A percentile compares a stretch with the other conserved stretches of the same genome.
phyloP scores from a whole-genome alignment of 345 rosid species.

The Populus alba region DNA sequence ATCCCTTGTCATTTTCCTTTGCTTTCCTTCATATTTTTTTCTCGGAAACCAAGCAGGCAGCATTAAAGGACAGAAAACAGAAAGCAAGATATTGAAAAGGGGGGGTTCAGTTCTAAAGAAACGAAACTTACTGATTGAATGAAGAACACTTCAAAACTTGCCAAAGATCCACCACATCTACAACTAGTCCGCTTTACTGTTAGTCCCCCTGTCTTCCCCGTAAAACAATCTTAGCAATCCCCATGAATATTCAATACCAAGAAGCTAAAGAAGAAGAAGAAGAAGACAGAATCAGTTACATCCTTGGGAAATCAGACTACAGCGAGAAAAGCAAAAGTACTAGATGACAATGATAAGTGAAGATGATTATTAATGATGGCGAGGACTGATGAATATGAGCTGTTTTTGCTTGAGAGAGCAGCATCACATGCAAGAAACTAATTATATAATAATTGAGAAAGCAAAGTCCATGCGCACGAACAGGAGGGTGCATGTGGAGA shows the following conservation, averaged over 20 bases:
- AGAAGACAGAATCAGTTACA: not conserved
- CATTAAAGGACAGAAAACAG: not conserved
- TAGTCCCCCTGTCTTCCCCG: not conserved
- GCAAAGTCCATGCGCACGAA: constrained; percentile 21
- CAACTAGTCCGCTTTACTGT: not conserved
- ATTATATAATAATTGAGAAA: constrained; percentile 16
- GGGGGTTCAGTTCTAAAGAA: not conserved
- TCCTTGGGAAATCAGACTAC: not conserved
- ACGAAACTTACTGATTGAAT: not conserved
- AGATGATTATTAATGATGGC: constrained; percentile 10
- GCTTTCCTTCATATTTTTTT: not conserved
- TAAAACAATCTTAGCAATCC: not conserved
- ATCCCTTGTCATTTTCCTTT: not conserved
- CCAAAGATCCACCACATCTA: not conserved
- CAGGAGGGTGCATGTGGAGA: constrained; percentile 37
- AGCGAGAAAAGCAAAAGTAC: not conserved
- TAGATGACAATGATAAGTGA: constrained; percentile 11
- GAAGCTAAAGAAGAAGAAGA: not conserved
- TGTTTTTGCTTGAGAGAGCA: constrained; percentile 44
- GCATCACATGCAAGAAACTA: constrained; percentile 36
- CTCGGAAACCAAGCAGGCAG: constrained; percentile 11
- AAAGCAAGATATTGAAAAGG: not conserved
- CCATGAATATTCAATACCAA: not conserved
- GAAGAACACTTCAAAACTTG: not conserved
- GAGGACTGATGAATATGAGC: constrained; percentile 28